Evolutionary conservation across 2,329 filamentous ascomycete species (phyloP).

Genomic region (Phoma sp.): DNA sequence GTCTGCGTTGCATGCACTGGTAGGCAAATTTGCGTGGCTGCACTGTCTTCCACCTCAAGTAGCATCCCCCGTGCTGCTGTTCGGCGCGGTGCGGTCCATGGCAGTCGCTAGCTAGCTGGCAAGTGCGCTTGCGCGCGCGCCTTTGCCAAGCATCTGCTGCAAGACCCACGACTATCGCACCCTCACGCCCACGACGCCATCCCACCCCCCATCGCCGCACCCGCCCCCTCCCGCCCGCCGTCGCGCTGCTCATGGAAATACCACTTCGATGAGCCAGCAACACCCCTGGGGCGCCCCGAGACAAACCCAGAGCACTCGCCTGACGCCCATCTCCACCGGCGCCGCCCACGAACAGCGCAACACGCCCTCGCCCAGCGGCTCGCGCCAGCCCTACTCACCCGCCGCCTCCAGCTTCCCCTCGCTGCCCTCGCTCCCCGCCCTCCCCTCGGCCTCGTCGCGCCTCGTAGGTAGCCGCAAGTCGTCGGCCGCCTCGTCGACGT

Average conservation of each 20-base stretch:
- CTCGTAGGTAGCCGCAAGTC: constrained; percentile 60
- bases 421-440: constrained; percentile 60
- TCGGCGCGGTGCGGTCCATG: background rate
- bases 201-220: constrained; percentile 27
- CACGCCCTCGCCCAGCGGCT: constrained; percentile 57
- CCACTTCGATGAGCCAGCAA: constrained; percentile 59
- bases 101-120: constrained; percentile 11
- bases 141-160: constrained; percentile 6
- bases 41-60: background rate
- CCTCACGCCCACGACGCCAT: constrained; percentile 23
- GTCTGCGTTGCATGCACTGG: background rate
- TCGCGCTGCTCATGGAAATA: constrained; percentile 51
- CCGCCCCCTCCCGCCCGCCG: constrained; percentile 30
- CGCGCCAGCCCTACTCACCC: constrained; percentile 59
- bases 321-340: constrained; percentile 62
- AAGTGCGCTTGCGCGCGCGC: constrained; percentile 10
- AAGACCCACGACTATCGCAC: constrained; percentile 25
- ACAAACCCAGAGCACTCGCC: constrained; percentile 62
- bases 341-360: constrained; percentile 53
- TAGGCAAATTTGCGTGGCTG: background rate
- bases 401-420: constrained; percentile 61
- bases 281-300: constrained; percentile 63
- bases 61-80: no score
- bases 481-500: constrained; percentile 61
- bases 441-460: constrained; percentile 57